These are phyloP conservation scores for Aspergillus novofumigatus DNA, from an alignment of 2,329 filamentous ascomycete genomes.

Conservation along the genomic window DNA sequence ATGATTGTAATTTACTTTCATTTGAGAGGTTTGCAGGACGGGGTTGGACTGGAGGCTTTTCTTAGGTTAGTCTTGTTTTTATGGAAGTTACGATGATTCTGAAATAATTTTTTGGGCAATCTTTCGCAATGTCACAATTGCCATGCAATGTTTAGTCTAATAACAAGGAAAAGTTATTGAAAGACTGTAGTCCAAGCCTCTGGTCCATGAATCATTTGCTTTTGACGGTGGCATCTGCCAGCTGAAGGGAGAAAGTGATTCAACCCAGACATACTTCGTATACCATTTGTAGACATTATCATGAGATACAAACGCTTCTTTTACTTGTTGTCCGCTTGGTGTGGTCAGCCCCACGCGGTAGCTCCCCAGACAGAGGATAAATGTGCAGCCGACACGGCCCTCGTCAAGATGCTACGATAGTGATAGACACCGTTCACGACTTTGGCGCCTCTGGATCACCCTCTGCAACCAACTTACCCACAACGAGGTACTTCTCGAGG, in stretches of 20 bases:
- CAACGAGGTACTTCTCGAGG: slow-evolving; percentile 88
- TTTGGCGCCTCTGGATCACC: slow-evolving; percentile 44
- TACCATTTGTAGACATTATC: neutral
- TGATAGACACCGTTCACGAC: slow-evolving; percentile 6
- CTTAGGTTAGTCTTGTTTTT: neutral
- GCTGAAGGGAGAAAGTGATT: neutral
- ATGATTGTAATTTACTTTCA: neutral
- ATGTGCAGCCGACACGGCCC: neutral
- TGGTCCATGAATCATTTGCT: neutral
- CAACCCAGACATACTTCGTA: neutral
- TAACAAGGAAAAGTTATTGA: neutral
- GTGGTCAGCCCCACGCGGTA: neutral
- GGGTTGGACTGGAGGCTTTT: neutral
- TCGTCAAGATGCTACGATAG: neutral
- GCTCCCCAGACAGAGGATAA: neutral
- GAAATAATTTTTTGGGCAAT: neutral
- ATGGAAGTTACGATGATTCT: neutral
- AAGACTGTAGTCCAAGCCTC: neutral
- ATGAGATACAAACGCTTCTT: neutral
- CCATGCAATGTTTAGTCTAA: neutral
- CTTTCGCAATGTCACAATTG: neutral
- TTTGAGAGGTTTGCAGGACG: slow-evolving; percentile 3
- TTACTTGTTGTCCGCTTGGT: neutral
- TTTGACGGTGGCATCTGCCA: neutral
- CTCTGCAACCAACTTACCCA: slow-evolving; percentile 74